Conservation (phyloP, 2,329 filamentous ascomycete species). For the Amphichorda felina region DNA sequence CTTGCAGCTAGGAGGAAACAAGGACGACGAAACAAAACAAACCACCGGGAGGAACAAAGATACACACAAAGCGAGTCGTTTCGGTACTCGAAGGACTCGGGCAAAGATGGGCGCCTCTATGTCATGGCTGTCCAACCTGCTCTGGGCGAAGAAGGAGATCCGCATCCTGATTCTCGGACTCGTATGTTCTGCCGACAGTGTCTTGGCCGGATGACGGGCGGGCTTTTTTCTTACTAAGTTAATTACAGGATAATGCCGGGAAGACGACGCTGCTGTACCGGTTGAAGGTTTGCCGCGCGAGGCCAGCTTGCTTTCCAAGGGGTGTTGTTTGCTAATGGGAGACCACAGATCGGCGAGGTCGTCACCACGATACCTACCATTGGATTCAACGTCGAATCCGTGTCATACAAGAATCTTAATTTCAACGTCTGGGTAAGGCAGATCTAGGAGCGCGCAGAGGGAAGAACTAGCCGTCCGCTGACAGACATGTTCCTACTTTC, state of each 20-base stretch:
- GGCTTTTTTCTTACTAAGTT: slow-evolving; percentile 2
- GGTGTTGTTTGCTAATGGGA: not conserved
- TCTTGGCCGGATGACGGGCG: not conserved
- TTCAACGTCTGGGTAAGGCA: slow-evolving; percentile 98
- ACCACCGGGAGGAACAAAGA: not conserved
- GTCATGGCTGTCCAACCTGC: slow-evolving; percentile 58
- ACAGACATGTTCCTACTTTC: not conserved
- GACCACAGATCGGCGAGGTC: slow-evolving; percentile 78
- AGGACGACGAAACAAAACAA: not conserved
- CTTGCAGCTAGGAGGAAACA: no score
- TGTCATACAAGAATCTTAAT: slow-evolving; percentile 96
- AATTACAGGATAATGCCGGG: slow-evolving; percentile 78
- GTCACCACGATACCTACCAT: slow-evolving; percentile 99
- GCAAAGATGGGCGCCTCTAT: slow-evolving; percentile 46
- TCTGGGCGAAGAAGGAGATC: slow-evolving; percentile 96
- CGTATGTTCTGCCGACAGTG: slow-evolving; percentile 34
- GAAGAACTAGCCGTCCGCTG: not conserved
- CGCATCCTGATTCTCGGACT: slow-evolving; percentile 89
- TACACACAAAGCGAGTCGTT: not conserved
- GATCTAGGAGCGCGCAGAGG: not conserved
- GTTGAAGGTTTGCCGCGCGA: slow-evolving; percentile 57
- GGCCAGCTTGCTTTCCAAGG: not conserved
- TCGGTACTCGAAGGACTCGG: not conserved
- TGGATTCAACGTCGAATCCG: slow-evolving; percentile 97
- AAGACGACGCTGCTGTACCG: slow-evolving; percentile 96